phyloP scores from a whole-genome alignment of 2,329 filamentous ascomycete species.

The Leptographium procerum region DNA sequence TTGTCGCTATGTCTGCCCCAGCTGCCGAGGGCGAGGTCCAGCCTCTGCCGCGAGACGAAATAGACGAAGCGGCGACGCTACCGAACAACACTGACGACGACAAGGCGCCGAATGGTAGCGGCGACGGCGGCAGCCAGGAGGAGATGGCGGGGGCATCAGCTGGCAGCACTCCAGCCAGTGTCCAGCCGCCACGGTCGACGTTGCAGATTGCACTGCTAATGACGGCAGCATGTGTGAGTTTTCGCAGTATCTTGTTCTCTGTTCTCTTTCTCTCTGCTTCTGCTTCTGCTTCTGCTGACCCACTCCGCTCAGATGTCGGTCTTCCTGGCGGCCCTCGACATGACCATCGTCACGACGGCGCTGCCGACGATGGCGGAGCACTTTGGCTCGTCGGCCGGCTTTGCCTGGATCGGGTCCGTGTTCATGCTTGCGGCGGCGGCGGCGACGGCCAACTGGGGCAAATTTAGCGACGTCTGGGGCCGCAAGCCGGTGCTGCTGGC shows the following conservation, averaged over 20 bases:
- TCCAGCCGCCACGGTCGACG: background rate
- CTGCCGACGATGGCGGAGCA: slow-evolving; percentile 53
- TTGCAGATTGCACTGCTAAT: background rate
- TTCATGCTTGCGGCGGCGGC: slow-evolving; percentile 61
- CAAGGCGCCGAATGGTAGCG: background rate
- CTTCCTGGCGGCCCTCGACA: slow-evolving; percentile 43
- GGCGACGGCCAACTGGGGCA: slow-evolving; percentile 59
- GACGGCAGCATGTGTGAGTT: background rate
- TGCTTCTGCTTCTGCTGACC: background rate
- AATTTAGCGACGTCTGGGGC: slow-evolving; percentile 47
- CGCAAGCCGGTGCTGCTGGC: slow-evolving; percentile 42
- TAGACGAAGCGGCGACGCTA: background rate
- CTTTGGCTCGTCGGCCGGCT: slow-evolving; percentile 56
- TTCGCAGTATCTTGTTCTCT: background rate
- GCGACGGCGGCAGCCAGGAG: background rate
- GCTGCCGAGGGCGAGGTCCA: background rate
- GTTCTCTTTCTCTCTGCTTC: background rate
- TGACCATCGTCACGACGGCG: slow-evolving; percentile 55
- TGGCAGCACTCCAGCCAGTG: background rate
- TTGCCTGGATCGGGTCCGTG: slow-evolving; percentile 66
- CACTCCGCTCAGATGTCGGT: slow-evolving; percentile 18
- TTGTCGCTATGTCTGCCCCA: background rate
- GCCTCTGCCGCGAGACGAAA: background rate
- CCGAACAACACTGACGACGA: background rate
- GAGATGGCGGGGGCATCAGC: background rate